Percentiles rank a stretch among this genome's conserved stretches.
phyloP scores from a whole-genome alignment of 192 early-diverging fungal genomes.

The Podila epigama region DNA sequence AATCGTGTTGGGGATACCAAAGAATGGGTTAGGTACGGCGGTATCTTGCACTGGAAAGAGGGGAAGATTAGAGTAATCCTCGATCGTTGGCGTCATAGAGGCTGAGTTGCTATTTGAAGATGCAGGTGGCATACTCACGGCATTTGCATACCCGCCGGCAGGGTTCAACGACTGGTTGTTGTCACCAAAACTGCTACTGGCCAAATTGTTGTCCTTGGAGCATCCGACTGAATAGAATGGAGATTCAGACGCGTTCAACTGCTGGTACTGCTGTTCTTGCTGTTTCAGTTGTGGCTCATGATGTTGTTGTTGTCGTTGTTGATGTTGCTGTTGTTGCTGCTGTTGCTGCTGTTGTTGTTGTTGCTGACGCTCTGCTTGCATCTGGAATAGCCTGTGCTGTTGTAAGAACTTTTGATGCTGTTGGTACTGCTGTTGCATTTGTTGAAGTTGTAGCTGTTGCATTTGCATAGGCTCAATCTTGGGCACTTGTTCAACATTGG shows the following conservation, averaged over 20 bases:
- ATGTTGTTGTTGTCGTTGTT: constrained; percentile 2
- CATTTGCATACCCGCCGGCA: too few species aligned
- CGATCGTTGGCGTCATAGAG: background rate
- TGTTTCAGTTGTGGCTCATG: constrained; percentile 2
- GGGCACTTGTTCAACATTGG: constrained; percentile 12
- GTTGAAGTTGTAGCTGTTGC: constrained; percentile 8
- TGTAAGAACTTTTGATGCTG: constrained; percentile 42
- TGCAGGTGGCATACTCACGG: background rate
- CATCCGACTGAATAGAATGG: background rate
- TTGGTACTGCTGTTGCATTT: constrained; percentile 17
- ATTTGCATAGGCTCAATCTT: constrained; percentile 7
- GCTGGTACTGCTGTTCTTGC: background rate
- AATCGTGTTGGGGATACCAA: constrained; percentile 47
- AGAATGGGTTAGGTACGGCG: constrained; percentile 42
- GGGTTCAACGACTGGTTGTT: too few species aligned
- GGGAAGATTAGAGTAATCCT: constrained; percentile 27
- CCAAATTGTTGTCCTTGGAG: background rate
- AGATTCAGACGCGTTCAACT: too few species aligned
- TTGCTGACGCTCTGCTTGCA: constrained; percentile 29
- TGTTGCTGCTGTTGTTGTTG: constrained; percentile 28
- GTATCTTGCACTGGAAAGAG: constrained; percentile 30
- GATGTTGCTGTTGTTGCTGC: constrained; percentile 3
- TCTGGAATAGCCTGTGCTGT: constrained; percentile 31
- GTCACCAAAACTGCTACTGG: background rate
- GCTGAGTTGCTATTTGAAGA: constrained; percentile 1